Evolutionary conservation across 1,284 basidiomycete genomes (phyloP), one percentile per base, ranked within the genome.

Genomic region (Rhodotorula sp.): DNA sequence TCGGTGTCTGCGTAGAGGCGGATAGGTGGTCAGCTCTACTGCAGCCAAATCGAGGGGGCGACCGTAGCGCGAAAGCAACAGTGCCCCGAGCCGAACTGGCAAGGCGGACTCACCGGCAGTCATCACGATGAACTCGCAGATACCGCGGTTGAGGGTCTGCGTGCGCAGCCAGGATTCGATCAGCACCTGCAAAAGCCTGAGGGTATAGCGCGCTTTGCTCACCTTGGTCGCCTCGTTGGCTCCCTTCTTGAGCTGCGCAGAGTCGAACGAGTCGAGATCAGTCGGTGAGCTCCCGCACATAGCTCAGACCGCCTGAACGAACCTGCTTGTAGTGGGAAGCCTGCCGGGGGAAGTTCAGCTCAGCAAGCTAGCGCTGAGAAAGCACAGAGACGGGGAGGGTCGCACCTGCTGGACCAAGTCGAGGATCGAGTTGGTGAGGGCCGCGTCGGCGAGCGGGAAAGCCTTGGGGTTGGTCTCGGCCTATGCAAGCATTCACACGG

Each of bases 231-330:
- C 82, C 86, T 96, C 93, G 81, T 96, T 96, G 53, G 93, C 93
- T 74, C 95, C 95, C 85, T 99, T 99, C 85, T 98, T 99, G 64
- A 99, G 84, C 83, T 97, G 93, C 83, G 95, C 94, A 85, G 94
- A 95, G 81, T 91, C 91, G 82, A 94, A 90, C 48, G 92, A 88
- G 68, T 34, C 34, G 8, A 46, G 24, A n/a, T 58, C 39, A 46
- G 56, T 51, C 11, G 30, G n/a, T 15, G 30, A 27, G 20, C 10
- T 22, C 29, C 17, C 22, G 9, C 44, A n/a, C 17, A 5, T 24
- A 20, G 30, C n/a, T 17, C 32, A 24, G 36, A 20, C n/a, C 10
- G 13, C 39, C 17, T 7, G 7, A 1, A 27, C 73, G 57, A 20
- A 68, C 65, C 68, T 71, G 70, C 68, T 72, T 71, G 72, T 71